Evolutionary conservation across 169 alveolate genomes (phyloP), one percentile per base, ranked within the genome.

Genomic region (Pseudocohnilembus persalinus): DNA sequence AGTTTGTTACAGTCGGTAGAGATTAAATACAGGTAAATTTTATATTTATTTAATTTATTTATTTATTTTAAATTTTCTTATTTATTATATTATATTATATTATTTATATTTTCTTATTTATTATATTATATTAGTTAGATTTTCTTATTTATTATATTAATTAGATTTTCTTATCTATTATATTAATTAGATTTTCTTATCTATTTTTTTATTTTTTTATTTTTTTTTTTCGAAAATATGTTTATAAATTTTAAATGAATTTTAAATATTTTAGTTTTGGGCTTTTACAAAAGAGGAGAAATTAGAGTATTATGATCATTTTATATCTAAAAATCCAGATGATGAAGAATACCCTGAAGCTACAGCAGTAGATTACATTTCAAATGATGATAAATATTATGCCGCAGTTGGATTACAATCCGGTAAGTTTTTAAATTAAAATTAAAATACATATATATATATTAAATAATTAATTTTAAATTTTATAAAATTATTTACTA

Each of bases 1-100:
- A 90, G 76, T 92, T 92, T 73, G 81, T 85, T 4, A 87, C 96
- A 26, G 94, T 84, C 31, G 96, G 96, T 26, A 88, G 88, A 75
- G 93, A 89, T 34, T 74, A 76, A 26, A 82, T 90, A 11, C 68
- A 49, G 20, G 68, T 49, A 49, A 11, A 49, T n/a, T n/a, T n/a
- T n/a, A n/a, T n/a, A n/a, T n/a, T n/a, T n/a, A n/a, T n/a, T n/a
- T n/a, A n/a, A n/a, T n/a, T n/a, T n/a, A n/a, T n/a, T n/a, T n/a
- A n/a, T n/a, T n/a, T n/a, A n/a, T n/a, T n/a, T n/a, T n/a, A n/a
- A n/a, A n/a, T n/a, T n/a, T n/a, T n/a, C n/a, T n/a, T n/a, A n/a
- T n/a, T n/a, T n/a, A n/a, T n/a, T n/a, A n/a, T n/a, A n/a, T n/a
- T n/a, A n/a, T n/a, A n/a, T n/a, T n/a, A n/a, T n/a, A n/a, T n/a